Conservation (phyloP, 192 early-diverging fungal genomes). For the Entomortierella parvispora region DNA sequence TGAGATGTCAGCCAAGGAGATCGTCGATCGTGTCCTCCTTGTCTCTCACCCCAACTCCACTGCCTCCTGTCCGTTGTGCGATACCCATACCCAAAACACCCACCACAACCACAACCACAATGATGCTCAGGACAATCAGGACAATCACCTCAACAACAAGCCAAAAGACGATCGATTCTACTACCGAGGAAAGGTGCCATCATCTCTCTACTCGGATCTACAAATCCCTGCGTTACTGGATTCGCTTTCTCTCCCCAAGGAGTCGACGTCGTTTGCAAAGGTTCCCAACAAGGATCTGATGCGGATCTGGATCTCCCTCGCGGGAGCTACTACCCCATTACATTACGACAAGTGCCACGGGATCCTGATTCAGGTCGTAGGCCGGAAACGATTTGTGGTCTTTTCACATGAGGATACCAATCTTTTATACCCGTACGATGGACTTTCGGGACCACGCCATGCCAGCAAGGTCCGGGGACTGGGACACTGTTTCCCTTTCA, state of each 20-base stretch:
- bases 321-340: constrained; percentile 59
- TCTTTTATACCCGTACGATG: constrained; percentile 54
- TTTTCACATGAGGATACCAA: constrained; percentile 57
- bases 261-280: constrained; percentile 8
- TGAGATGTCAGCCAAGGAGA: constrained; percentile 32
- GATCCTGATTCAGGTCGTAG: constrained; percentile 57
- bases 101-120: not conserved
- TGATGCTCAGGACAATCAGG: not conserved
- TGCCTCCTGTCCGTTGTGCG: constrained; percentile 12
- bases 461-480: constrained; percentile 54
- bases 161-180: constrained; percentile 32
- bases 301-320: constrained; percentile 55
- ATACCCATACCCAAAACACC: not conserved
- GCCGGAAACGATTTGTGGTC: constrained; percentile 58
- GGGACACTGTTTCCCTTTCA: constrained; percentile 42
- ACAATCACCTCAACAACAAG: not conserved
- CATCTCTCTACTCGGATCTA: constrained; percentile 21
- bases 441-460: constrained; percentile 56
- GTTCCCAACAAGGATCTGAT: constrained; percentile 48
- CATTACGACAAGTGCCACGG: constrained; percentile 68
- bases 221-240: constrained; percentile 21
- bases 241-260: constrained; percentile 19
- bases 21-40: constrained; percentile 23
- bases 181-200: constrained; percentile 43
- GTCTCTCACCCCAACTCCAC: not conserved